Evolutionary conservation across 441 rosid genomes (phyloP).

Genomic region (Mallotus repandus): DNA sequence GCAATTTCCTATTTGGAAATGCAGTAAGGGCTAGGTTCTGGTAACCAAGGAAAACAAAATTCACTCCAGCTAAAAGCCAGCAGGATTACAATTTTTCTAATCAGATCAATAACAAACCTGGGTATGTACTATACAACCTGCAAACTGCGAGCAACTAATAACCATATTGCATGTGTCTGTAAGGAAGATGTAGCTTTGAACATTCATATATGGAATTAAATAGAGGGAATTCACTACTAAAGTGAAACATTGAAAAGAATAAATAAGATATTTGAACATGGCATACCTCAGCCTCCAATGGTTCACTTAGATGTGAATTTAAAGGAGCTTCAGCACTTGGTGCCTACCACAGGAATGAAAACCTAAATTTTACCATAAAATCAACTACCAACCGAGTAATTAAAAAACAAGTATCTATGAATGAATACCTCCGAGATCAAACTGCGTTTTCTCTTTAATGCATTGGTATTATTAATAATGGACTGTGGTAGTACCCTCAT

Average conservation of each 20-base stretch:
- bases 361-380: constrained; percentile 12
- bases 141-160: constrained; percentile 5
- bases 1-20: background rate
- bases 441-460: constrained; percentile 53
- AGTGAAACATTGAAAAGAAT: background rate
- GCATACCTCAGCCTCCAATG: constrained; percentile 48
- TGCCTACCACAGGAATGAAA: constrained; percentile 37
- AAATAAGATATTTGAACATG: constrained; percentile 5
- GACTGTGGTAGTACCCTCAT: constrained; percentile 31
- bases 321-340: constrained; percentile 39
- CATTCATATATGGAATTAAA: background rate
- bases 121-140: background rate
- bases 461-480: constrained; percentile 31
- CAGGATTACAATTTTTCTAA: background rate
- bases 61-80: constrained; percentile 3
- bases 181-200: background rate
- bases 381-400: background rate
- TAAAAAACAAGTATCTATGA: background rate
- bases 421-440: constrained; percentile 43
- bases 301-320: constrained; percentile 36
- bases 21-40: background rate
- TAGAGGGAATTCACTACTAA: background rate
- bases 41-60: background rate
- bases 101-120: background rate
- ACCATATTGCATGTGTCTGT: background rate